These are phyloP conservation scores for Fusarium albidum DNA, from an alignment of 2,329 filamentous ascomycete species.

Conservation along the genomic window DNA sequence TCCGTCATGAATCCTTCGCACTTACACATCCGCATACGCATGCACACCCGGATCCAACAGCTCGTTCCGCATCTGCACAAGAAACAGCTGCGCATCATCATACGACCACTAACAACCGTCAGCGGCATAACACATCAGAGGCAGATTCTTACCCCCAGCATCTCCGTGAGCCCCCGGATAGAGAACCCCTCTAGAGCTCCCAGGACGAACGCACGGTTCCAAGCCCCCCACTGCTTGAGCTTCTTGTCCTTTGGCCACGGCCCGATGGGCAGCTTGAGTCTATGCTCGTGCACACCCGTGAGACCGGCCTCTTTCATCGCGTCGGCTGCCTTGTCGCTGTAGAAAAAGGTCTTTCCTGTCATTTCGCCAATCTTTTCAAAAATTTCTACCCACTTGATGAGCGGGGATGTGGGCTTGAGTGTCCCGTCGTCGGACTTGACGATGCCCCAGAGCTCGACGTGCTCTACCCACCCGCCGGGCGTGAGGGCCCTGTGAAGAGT, in stretches of 20 bases:
- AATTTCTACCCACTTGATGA: constrained; percentile 32
- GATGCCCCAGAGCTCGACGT: constrained; percentile 18
- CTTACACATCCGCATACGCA: constrained; percentile 13
- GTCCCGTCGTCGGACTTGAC: constrained; percentile 38
- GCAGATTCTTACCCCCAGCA: constrained; percentile 16
- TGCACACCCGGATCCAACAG: constrained; percentile 11
- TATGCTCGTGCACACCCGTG: constrained; percentile 13
- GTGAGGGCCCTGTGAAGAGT: constrained; percentile 8
- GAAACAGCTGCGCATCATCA: constrained; percentile 15
- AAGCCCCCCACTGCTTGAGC: constrained; percentile 33
- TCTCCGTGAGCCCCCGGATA: constrained; percentile 28
- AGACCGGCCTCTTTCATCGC: constrained; percentile 29
- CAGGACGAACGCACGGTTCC: constrained; percentile 29
- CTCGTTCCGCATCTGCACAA: constrained; percentile 19
- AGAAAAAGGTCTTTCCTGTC: constrained; percentile 29
- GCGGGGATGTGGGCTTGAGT: constrained; percentile 23
- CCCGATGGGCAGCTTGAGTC: constrained; percentile 29
- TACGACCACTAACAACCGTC: constrained; percentile 9
- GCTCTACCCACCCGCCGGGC: constrained; percentile 22
- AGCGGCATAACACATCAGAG: neutral
- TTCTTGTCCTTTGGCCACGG: constrained; percentile 42
- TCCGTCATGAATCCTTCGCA: too few species aligned
- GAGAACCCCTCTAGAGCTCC: constrained; percentile 32
- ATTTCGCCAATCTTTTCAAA: constrained; percentile 26
- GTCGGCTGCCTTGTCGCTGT: constrained; percentile 23